Conservation (phyloP, 2,329 filamentous ascomycete species). For the Stagonosporopsis chrysanthemi region DNA sequence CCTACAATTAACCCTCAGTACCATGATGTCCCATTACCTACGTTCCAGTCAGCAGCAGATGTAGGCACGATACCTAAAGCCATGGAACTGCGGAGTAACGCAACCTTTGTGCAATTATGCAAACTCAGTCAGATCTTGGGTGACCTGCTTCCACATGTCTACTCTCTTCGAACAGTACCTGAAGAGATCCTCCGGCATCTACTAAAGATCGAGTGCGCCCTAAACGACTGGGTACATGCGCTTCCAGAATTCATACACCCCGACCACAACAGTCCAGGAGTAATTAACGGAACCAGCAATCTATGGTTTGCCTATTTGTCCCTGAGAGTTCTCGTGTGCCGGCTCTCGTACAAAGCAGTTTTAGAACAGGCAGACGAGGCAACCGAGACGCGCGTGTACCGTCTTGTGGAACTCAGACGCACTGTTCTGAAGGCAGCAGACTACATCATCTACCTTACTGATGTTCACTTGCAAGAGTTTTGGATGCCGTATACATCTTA, state of each 20-base stretch:
- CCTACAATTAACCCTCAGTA: slow-evolving; percentile 24
- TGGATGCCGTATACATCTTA: slow-evolving; percentile 34
- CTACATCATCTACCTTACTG: slow-evolving; percentile 18
- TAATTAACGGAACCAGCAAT: slow-evolving; percentile 26
- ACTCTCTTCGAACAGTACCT: slow-evolving; percentile 18
- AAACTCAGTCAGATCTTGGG: slow-evolving; percentile 29
- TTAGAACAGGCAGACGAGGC: slow-evolving; percentile 2
- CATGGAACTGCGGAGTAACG: neutral
- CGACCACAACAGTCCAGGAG: neutral
- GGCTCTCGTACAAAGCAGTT: slow-evolving; percentile 22
- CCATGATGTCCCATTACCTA: slow-evolving; percentile 25
- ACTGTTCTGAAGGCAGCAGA: slow-evolving; percentile 16
- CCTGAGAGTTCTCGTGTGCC: slow-evolving; percentile 22
- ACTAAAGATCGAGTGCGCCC: slow-evolving; percentile 17
- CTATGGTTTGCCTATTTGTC: slow-evolving; percentile 30
- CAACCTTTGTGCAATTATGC: slow-evolving; percentile 27
- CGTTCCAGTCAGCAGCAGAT: neutral
- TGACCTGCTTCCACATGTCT: slow-evolving; percentile 26
- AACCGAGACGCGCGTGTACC: slow-evolving; percentile 18
- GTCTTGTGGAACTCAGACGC: slow-evolving; percentile 22
- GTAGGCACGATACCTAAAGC: neutral
- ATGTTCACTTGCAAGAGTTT: slow-evolving; percentile 26
- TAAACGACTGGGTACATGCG: slow-evolving; percentile 24
- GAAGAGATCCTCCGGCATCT: slow-evolving; percentile 17
- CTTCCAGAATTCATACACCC: slow-evolving; percentile 19